These are phyloP conservation scores for Shiraia sp. DNA, from an alignment of 2,329 filamentous ascomycete genomes.

Conservation along the genomic window DNA sequence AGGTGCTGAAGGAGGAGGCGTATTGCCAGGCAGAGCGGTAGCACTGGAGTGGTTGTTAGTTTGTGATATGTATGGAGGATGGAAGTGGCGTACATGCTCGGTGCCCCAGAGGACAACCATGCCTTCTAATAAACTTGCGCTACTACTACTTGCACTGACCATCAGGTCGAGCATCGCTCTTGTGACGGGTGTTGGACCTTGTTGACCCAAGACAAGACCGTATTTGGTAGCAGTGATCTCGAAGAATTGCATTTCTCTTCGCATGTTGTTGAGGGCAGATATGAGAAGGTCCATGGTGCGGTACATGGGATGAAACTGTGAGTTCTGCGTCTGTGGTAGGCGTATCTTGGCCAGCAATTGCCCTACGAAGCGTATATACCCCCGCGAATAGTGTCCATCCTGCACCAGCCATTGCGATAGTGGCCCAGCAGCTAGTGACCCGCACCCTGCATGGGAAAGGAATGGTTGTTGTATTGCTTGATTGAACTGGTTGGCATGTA, in stretches of 20 bases:
- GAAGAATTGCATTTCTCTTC: conserved; percentile 70
- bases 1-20: conserved; percentile 48
- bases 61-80: background rate
- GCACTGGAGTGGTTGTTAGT: conserved; percentile 37
- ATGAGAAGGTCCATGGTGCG: conserved; percentile 66
- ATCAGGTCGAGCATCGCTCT: conserved; percentile 63
- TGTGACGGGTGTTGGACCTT: conserved; percentile 54
- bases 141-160: conserved; percentile 58
- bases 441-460: conserved; percentile 66
- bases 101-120: conserved; percentile 78
- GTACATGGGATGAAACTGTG: conserved; percentile 55
- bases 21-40: conserved; percentile 55
- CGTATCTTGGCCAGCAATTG: conserved; percentile 65
- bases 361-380: conserved; percentile 70
- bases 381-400: conserved; percentile 71
- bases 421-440: conserved; percentile 59
- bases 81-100: conserved; percentile 56
- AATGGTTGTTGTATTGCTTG: conserved; percentile 69
- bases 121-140: conserved; percentile 64
- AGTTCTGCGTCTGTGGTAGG: conserved; percentile 53
- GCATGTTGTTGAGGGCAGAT: conserved; percentile 67
- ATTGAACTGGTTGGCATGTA: conserved; percentile 52
- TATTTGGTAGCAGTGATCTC: conserved; percentile 65
- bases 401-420: conserved; percentile 72
- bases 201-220: conserved; percentile 55